Percentiles rank a stretch among this genome's conserved stretches.
phyloP scores from a whole-genome alignment of 208 protist species.

The Angomonas ambiguus region DNA sequence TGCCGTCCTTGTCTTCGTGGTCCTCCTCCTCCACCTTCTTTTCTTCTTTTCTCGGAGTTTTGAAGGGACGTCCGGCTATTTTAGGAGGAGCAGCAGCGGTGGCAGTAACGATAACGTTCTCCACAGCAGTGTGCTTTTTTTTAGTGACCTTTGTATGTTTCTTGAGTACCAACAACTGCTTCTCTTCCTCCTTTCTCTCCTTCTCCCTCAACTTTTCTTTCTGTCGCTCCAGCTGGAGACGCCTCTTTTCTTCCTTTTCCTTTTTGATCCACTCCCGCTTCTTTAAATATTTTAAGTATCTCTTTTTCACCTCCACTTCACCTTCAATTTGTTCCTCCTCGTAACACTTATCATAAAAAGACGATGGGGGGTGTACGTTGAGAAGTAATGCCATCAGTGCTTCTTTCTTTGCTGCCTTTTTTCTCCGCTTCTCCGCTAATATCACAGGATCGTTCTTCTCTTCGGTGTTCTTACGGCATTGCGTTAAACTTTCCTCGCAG shows the following conservation, averaged over 20 bases:
- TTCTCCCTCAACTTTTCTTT: background rate
- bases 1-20: too few species aligned
- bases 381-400: too few species aligned
- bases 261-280: background rate
- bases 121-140: background rate
- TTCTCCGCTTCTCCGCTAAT: background rate
- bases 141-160: background rate
- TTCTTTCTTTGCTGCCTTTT: background rate
- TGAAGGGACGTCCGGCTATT: too few species aligned
- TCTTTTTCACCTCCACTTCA: background rate
- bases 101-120: too few species aligned
- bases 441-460: background rate
- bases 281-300: background rate
- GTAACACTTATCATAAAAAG: background rate
- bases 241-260: background rate
- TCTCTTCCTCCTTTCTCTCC: background rate
- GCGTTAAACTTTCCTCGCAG: background rate
- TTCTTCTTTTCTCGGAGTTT: background rate
- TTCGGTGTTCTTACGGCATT: background rate
- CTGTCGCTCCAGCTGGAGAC: background rate
- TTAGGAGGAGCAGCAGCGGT: too few species aligned
- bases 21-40: background rate
- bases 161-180: background rate
- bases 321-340: background rate
- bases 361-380: background rate